Conservation (phyloP, 108 stramenopile species). For the Bacterosira constricta region DNA sequence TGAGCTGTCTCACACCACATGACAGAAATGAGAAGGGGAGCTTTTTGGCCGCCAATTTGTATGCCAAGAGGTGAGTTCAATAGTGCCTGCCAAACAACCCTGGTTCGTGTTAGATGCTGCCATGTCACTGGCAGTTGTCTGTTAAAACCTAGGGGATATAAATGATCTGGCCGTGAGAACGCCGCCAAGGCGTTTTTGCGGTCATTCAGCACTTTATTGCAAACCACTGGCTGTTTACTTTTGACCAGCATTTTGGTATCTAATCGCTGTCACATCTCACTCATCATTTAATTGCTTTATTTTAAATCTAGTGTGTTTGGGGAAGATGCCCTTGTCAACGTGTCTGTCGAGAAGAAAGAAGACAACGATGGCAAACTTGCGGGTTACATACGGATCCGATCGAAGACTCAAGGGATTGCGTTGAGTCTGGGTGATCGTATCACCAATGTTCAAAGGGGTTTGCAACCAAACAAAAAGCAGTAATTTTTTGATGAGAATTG, state of each 20-base stretch:
- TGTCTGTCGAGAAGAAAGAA: conserved; percentile 98
- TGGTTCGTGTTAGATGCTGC: conserved; percentile 88
- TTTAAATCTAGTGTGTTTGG: conserved; percentile 87
- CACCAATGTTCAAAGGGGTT: conserved; percentile 92
- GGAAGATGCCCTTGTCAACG: conserved; percentile 99
- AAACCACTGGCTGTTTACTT: conserved; percentile 42
- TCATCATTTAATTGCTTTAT: conserved; percentile 16
- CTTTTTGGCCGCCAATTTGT: conserved; percentile 99
- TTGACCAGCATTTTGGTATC: conserved; percentile 55
- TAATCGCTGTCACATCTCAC: conserved; percentile 62
- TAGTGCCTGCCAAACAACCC: conserved; percentile 42
- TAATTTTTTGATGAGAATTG: conserved; percentile 27
- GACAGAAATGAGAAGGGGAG: conserved; percentile 70
- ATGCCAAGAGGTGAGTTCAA: conserved; percentile 88
- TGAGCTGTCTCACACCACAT: conserved; percentile 95
- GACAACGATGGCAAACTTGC: conserved; percentile 95
- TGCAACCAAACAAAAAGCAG: conserved; percentile 32
- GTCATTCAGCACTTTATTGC: conserved; percentile 52
- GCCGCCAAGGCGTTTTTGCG: conserved; percentile 80
- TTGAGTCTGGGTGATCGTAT: conserved; percentile 98
- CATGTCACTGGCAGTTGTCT: conserved; percentile 57
- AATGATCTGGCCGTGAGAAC: conserved; percentile 30
- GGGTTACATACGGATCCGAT: conserved; percentile 98
- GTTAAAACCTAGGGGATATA: conserved; percentile 72
- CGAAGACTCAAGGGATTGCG: conserved; percentile 99